Evolutionary conservation across 257 asterid species (phyloP), one percentile per base, ranked within the genome.

Genomic region (Solanum chaucha): DNA sequence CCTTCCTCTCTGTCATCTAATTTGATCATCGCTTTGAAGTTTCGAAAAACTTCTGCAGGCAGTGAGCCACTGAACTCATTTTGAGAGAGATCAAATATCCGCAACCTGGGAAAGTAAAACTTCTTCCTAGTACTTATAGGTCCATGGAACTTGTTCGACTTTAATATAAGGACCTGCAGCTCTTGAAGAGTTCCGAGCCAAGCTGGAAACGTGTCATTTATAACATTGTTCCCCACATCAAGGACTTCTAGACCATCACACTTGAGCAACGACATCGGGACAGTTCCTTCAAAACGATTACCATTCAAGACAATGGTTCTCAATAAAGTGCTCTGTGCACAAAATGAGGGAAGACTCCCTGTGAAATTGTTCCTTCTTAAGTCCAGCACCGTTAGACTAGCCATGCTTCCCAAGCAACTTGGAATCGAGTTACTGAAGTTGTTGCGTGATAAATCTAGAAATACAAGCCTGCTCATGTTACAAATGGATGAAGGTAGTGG

Each of bases 391-490:
- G 0, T 1, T 44, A 44, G 51, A 1, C 5, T 11, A 44, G 2
- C 7, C 19, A 46, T 46, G 19, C 0, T 4, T 0, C 19, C 6
- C 58, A 46, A 13, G 19, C 58, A 46, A 46, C 0, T 0, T 46
- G 19, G 58, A 46, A 13, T 0, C 0, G 58, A 46, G 19, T 46
- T 0, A 46, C 6, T 46, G 58, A 46, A 46, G 58, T 13, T 0
- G 58, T 46, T 46, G 2, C 0, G 19, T 46, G 58, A 46, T 13
- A 46, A 13, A 46, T 46, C 58, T 0, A 46, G 0, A 0, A 4
- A 0, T 0, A 0, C 0, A 1, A 46, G 19, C 0, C 0, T 0
- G 32, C 32, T 30, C 32, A 30, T 30, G 32, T 30, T 30, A 30
- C 32, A 30, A 30, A 30, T 30, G 32, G 32, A 30, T 30, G 32